A percentile compares a stretch with the other conserved stretches of the same genome.
phyloP scores from a whole-genome alignment of 208 protist genomes.

The Acanthamoeba healyi region DNA sequence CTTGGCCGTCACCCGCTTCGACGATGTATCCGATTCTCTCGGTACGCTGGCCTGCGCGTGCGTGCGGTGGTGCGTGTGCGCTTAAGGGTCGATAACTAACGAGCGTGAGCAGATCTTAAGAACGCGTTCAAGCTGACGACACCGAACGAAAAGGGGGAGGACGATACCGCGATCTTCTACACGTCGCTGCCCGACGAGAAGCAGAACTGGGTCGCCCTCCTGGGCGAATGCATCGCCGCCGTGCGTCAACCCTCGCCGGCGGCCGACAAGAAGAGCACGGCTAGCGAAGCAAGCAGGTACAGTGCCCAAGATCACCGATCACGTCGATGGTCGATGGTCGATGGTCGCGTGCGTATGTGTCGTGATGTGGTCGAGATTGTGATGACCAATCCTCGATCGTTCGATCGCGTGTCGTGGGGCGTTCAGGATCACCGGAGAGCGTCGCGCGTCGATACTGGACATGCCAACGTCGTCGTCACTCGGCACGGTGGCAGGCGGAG shows the following conservation, averaged over 20 bases:
- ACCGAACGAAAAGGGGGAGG: background rate
- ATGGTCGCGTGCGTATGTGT: too few species aligned
- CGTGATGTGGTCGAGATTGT: too few species aligned
- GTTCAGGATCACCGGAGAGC: too few species aligned
- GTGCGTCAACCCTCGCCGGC: background rate
- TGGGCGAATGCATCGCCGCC: conserved; percentile 15
- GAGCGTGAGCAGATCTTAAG: background rate
- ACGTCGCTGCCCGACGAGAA: conserved; percentile 28
- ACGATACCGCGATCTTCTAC: background rate
- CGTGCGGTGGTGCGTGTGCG: background rate
- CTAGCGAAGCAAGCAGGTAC: background rate
- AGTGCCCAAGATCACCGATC: background rate
- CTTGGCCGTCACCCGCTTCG: background rate
- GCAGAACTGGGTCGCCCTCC: background rate
- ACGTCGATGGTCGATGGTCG: background rate
- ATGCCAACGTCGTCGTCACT: background rate
- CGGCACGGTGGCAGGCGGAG: background rate
- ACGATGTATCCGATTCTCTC: background rate
- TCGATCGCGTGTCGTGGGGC: too few species aligned
- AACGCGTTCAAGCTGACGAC: background rate
- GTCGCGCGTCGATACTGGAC: background rate
- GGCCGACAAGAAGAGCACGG: background rate
- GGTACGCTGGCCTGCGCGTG: background rate
- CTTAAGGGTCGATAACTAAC: too few species aligned
- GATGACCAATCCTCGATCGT: background rate